Conservation (phyloP, 2,329 filamentous ascomycete species). For the Ceratocystiopsis minuta region DNA sequence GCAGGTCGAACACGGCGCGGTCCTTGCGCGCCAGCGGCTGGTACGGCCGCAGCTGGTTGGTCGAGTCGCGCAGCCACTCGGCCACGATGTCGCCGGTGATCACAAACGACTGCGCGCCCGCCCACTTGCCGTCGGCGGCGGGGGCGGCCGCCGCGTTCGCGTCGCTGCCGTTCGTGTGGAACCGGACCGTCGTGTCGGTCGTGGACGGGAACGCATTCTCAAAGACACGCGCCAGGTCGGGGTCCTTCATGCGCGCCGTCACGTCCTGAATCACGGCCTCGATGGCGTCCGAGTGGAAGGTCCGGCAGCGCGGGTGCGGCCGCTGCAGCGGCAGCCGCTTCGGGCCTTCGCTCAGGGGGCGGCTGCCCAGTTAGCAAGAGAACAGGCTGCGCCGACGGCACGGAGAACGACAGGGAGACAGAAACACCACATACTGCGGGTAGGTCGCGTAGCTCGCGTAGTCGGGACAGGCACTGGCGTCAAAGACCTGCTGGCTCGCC, state of each 20-base stretch:
- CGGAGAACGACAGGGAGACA: neutral
- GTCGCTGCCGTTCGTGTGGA: constrained; percentile 50
- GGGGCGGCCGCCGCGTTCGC: constrained; percentile 9
- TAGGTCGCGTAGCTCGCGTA: constrained; percentile 41
- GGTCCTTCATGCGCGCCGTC: constrained; percentile 60
- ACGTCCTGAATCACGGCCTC: constrained; percentile 77
- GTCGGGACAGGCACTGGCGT: constrained; percentile 39
- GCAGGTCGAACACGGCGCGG: constrained; percentile 44
- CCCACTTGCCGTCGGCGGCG: constrained; percentile 43
- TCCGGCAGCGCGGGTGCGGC: constrained; percentile 64
- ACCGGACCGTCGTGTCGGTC: constrained; percentile 75
- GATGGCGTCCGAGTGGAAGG: constrained; percentile 71
- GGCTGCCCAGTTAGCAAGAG: constrained; percentile 30
- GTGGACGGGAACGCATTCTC: constrained; percentile 91
- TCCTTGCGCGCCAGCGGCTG: constrained; percentile 72
- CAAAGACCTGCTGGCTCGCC: constrained; percentile 10
- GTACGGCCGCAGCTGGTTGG: constrained; percentile 83
- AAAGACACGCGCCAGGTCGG: constrained; percentile 79
- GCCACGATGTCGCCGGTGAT: constrained; percentile 85
- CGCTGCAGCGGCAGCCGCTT: constrained; percentile 72
- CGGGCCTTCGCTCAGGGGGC: constrained; percentile 62
- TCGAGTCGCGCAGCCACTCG: constrained; percentile 82
- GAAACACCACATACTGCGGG: constrained; percentile 30
- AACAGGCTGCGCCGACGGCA: no score
- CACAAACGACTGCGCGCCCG: constrained; percentile 77